Base-by-base conservation (phyloP, 192 early-diverging fungal genomes). In the Pilaira anomala region DNA sequence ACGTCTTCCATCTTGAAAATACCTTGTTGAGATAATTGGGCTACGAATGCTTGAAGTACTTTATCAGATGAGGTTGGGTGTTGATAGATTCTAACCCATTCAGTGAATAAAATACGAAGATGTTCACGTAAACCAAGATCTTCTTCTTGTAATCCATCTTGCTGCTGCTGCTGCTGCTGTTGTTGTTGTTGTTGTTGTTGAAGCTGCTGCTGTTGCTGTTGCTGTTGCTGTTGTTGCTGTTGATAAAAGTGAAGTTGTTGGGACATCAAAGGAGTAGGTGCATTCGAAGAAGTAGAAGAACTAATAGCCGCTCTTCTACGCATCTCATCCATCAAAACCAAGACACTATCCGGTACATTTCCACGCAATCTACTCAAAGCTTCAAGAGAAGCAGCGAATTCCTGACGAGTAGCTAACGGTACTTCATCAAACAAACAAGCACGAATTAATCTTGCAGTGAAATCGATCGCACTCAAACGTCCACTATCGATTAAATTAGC, bases 21-120 rank as follows among this genome's bases (percentile, higher is more conserved):
- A 39, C 51, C 39, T 40, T 67, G 71, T 16, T 73, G 71, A 11
- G 71, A 49, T 21, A 73, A 30, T 33, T 73, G 71, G 18, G 72
- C 72, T 46, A 92, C 78, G 65, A 87, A 93, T 2, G 75, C 75
- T 16, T 77, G 72, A 48, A 87, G 84, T 6, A 80, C 68, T 62
- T 90, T 87, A 58, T 91, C 90, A 46, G 76, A 88, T 9, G 91
- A 88, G 7, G 80, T 71, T 1, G 90, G 86, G 52, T 86, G 83
- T 50, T 88, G 80, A 53, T 83, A 90, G 7, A 90, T 60, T 18
- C 83, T 77, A n/a, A 93, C 84, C 93, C 93, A 94, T 50, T 94
- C 93, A 11, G 78, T 70, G 82, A 94, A 94, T 29, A 89, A 67
- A 22, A 77, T 77, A 30, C 67, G 62, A 3, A 93, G 70, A 52